Evolutionary conservation across 352 stramenopile species (phyloP), one percentile per base, ranked within the genome.

Genomic region (Globisporangium cederbergense): DNA sequence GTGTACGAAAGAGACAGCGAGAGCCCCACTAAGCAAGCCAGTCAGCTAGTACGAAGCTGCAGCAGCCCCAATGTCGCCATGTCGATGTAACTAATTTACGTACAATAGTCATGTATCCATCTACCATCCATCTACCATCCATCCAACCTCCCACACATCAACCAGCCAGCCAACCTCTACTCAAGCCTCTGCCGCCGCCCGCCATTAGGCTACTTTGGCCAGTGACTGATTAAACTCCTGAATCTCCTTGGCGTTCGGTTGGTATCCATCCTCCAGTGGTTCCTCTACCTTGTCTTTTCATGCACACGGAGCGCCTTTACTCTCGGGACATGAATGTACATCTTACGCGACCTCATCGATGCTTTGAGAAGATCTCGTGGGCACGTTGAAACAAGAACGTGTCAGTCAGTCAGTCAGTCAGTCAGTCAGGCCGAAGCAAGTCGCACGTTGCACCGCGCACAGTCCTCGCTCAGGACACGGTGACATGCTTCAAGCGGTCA

Each of bases 51-150:
- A 47, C 42, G 42, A 47, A 47, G 42, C 25, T 28, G 25, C 42
- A 47, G 16, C 42, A n/a, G 42, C 16, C 42, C 38, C 16, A 42
- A 42, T 16, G 36, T 46, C 40, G 40, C 40, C 40, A 46, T 36
- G 34, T 18, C 34, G 11, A n/a, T 46, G n/a, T 42, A 25, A 46
- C 32, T 58, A 58, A 58, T 47, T 58, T 58, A 58, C 52, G 52
- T 58, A 58, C 25, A 58, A 58, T 58, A 58, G 50, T 22, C 14
- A 40, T 57, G 22, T 43, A 42, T 57, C 50, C 50, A 57, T 32
- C 16, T 14, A 42, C 7, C 8, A 42, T 42, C 36, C 36, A 42
- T 16, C 7, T 9, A 42, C 7, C 36, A 42, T 42, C 36, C 36
- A 42, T 42, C 10, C 36, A 42, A 28, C 25, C 2, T 28, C 25